A percentile compares a stretch with the other conserved stretches of the same genome.
These are phyloP conservation scores for Backusella morwellensis DNA, from an alignment of 192 early-diverging fungal species.

Conservation along the genomic window DNA sequence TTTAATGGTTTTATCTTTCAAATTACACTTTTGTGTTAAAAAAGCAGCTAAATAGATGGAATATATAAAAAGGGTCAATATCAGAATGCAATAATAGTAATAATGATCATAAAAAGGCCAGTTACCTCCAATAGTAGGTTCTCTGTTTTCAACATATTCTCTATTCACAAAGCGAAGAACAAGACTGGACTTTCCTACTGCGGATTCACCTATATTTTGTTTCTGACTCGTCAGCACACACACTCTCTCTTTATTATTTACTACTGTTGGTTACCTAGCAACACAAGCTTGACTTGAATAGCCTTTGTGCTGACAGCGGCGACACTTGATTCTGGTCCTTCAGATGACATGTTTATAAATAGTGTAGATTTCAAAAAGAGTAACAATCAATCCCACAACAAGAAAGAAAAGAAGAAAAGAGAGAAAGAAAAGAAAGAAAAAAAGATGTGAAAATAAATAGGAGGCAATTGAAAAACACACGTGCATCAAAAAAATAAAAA, in stretches of 20 bases:
- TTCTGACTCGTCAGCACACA: neutral
- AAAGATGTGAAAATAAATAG: neutral
- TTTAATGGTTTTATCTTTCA: conserved; percentile 85
- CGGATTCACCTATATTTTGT: conserved; percentile 69
- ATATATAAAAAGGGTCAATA: neutral
- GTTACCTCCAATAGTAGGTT: conserved; percentile 94
- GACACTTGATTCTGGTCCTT: conserved; percentile 10
- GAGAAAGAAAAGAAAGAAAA: neutral
- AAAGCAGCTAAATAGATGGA: conserved; percentile 60
- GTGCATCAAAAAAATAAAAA: neutral
- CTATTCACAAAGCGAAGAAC: conserved; percentile 95
- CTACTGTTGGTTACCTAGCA: conserved; percentile 59
- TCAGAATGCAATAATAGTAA: neutral
- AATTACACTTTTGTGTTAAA: conserved; percentile 90
- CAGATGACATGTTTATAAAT: conserved; percentile 14
- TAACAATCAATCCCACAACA: neutral
- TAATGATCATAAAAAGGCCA: neutral
- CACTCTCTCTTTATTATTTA: neutral
- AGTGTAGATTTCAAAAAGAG: neutral
- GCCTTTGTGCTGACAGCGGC: conserved; percentile 53
- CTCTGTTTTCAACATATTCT: conserved; percentile 95
- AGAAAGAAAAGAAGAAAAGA: conserved; percentile 1
- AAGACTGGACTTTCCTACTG: conserved; percentile 97
- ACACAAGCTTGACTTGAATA: conserved; percentile 95
- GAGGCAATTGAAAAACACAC: neutral